phyloP scores from a whole-genome alignment of 176 grass and related monocot species.

The Saccharum officinarum region DNA sequence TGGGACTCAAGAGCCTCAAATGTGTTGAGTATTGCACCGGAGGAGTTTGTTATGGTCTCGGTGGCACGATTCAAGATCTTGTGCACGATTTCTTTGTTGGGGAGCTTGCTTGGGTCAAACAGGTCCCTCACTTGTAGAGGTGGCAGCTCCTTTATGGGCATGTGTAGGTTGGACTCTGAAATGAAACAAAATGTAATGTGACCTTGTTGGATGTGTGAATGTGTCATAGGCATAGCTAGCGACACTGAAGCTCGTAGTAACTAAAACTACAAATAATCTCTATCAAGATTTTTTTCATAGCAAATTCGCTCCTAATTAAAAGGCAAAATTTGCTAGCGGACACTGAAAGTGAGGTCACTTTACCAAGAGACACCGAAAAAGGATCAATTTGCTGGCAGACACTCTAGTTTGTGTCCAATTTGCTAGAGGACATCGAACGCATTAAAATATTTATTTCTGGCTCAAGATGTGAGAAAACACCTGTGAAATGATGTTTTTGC shows the following conservation, averaged over 20 bases:
- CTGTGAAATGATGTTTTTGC: no score
- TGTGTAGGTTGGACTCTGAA: conserved; percentile 17
- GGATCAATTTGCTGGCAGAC: no score
- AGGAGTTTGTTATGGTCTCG: not conserved
- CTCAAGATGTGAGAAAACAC: no score
- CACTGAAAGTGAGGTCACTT: no score
- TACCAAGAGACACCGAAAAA: no score
- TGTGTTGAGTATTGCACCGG: conserved; percentile 18
- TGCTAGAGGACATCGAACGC: no score
- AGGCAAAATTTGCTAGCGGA: no score
- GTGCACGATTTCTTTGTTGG: not conserved
- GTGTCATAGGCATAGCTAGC: no score
- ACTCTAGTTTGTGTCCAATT: no score
- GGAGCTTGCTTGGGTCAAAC: not conserved
- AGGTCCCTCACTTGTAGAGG: conserved; percentile 16
- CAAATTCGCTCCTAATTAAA: not conserved
- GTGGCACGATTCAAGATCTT: not conserved
- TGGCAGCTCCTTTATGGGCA: conserved; percentile 3
- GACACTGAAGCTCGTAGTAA: no score
- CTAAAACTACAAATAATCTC: not conserved
- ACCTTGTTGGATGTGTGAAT: not conserved
- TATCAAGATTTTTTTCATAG: not conserved
- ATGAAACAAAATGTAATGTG: not conserved
- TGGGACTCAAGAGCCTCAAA: not conserved
- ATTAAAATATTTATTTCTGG: no score